These are phyloP conservation scores for Colletotrichum horii DNA, from an alignment of 2,329 filamentous ascomycete species.

Conservation along the genomic window DNA sequence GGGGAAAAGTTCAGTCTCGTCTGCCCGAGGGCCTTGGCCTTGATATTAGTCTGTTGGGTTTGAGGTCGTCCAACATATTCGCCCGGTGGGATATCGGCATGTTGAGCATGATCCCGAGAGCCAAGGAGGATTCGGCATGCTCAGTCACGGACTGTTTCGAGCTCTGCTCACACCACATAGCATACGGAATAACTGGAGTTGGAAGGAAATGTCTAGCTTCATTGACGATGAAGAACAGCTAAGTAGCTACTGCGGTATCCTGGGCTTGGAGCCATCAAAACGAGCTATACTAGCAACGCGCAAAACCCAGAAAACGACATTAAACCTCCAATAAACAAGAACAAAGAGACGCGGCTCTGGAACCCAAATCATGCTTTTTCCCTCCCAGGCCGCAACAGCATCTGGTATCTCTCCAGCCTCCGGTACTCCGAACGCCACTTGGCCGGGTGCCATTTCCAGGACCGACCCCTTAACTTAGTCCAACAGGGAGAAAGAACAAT, in stretches of 20 bases:
- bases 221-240: conserved; percentile 1
- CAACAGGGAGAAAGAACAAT: conserved; percentile 22
- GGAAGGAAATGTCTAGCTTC: conserved; percentile 6
- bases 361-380: conserved; percentile 19
- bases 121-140: neutral
- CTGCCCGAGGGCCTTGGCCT: neutral
- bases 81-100: neutral
- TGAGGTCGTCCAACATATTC: neutral
- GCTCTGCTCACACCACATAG: neutral
- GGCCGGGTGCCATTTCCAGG: conserved; percentile 19
- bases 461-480: conserved; percentile 10
- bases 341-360: conserved; percentile 11
- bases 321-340: conserved; percentile 9
- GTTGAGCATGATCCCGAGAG: neutral
- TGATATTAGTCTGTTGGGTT: neutral
- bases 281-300: conserved; percentile 13
- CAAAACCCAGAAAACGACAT: conserved; percentile 1
- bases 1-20: neutral
- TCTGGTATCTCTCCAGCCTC: conserved; percentile 25
- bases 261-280: conserved; percentile 3
- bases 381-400: conserved; percentile 20
- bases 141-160: neutral
- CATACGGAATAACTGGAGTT: neutral
- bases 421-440: conserved; percentile 26
- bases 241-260: conserved; percentile 11